These are phyloP conservation scores for Colletotrichum euphorbiae DNA, from an alignment of 2,329 filamentous ascomycete genomes.

Conservation along the genomic window DNA sequence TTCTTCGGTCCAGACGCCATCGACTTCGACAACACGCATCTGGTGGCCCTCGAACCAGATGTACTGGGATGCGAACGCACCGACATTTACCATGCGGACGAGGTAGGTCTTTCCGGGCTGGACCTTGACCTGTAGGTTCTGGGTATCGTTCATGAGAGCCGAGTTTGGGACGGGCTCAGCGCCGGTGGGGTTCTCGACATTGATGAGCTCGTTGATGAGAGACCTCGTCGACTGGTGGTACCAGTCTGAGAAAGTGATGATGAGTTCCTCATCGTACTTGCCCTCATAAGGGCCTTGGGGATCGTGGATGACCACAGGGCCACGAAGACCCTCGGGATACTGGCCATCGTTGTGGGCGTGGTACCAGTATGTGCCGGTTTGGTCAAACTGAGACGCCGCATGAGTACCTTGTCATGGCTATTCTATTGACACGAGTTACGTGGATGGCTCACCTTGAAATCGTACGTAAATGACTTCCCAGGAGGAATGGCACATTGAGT, in stretches of 20 bases:
- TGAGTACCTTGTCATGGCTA: background rate
- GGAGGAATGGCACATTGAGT: slow-evolving; percentile 69
- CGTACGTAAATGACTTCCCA: slow-evolving; percentile 66
- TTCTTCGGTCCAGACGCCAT: slow-evolving; percentile 62
- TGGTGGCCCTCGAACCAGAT: slow-evolving; percentile 59
- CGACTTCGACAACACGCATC: slow-evolving; percentile 62
- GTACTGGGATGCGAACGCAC: slow-evolving; percentile 62
- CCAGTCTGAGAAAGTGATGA: slow-evolving; percentile 70
- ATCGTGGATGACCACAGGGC: slow-evolving; percentile 67
- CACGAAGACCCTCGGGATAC: slow-evolving; percentile 70
- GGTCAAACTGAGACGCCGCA: slow-evolving; percentile 31
- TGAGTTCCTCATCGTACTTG: slow-evolving; percentile 65
- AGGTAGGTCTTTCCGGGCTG: slow-evolving; percentile 64
- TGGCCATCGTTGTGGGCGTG: slow-evolving; percentile 61
- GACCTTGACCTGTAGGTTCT: slow-evolving; percentile 56
- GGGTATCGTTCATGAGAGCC: slow-evolving; percentile 64
- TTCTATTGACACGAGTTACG: no score
- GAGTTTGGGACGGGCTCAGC: slow-evolving; percentile 66
- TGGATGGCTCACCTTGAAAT: slow-evolving; percentile 59
- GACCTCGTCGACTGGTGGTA: slow-evolving; percentile 67
- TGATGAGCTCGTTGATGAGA: slow-evolving; percentile 60
- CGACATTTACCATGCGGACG: slow-evolving; percentile 65
- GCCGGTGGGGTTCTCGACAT: slow-evolving; percentile 60
- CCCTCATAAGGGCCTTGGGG: slow-evolving; percentile 59
- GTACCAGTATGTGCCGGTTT: slow-evolving; percentile 65